Evolutionary conservation across 306 rosid genomes (phyloP), one percentile per base, ranked within the genome.

Genomic region (Casuarina equisetifolia): DNA sequence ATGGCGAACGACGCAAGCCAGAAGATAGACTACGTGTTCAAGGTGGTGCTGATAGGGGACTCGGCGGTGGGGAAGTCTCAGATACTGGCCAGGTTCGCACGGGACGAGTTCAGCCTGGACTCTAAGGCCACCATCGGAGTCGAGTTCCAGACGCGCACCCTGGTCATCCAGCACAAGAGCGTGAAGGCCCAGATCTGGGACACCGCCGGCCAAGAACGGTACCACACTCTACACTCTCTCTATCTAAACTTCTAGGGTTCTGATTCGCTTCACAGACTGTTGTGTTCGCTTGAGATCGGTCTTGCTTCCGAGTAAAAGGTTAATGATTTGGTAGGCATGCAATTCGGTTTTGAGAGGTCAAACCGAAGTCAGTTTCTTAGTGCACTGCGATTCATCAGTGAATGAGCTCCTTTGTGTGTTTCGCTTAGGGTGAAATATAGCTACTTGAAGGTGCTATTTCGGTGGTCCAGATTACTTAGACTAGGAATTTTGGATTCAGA

Each of bases 151-250:
- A 95, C 98, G 0, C 73, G 97, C 49, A 95, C 98, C 54, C 76
- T 95, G 12, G 86, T 95, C 70, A 91, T 95, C 78, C 86, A 91
- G 82, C 97, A 87, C 80, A 95, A 95, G 96, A 92, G 89, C 75
- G 91, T 95, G 49, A 95, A 95, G 84, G 98, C 98, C 87, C 98
- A 95, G 98, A 95, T 95, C 98, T 95, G 98, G 98, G 98, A 95
- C 86, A 95, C 97, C 3, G 98, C 98, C 1, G 98, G 98, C 70
- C 98, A 95, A 91, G 98, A 95, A 83, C 88, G 97, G 98, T 95
- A 79, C 72, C 51, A 32, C 4, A 39, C 70, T 19, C 15, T 13
- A 19, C 51, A 40, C 32, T 32, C 1, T 51, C 42, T 8, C 13
- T 53, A 4, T 42, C 50, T 52, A 13, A 9, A 16, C 63, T 35